Percentiles rank a stretch among this genome's conserved stretches.
Conservation (phyloP, 108 stramenopile species). For the Bacterosira constricta region DNA sequence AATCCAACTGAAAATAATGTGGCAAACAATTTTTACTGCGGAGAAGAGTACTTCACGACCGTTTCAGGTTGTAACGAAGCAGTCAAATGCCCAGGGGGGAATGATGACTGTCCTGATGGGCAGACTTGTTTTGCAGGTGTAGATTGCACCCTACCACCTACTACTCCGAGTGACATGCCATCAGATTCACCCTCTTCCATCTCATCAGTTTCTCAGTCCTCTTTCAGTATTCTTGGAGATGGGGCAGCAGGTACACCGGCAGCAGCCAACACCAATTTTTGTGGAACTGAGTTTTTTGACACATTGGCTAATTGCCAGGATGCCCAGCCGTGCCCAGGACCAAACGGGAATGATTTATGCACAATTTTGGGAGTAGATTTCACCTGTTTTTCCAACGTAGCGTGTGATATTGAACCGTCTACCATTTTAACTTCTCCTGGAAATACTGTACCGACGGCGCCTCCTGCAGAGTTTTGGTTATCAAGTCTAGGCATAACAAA, state of each 20-base stretch:
- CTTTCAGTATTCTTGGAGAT: too few relatives aligned
- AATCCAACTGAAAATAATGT: background rate
- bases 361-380: too few relatives aligned
- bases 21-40: conserved; percentile 6
- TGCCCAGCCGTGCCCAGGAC: background rate
- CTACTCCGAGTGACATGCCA: conserved; percentile 1
- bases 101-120: conserved; percentile 15
- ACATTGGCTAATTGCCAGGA: conserved; percentile 13
- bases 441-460: background rate
- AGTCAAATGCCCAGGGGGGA: conserved; percentile 9
- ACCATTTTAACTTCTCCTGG: too few relatives aligned
- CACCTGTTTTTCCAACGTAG: conserved; percentile 13
- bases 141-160: background rate
- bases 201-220: too few relatives aligned
- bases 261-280: conserved; percentile 8
- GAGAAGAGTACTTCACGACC: conserved; percentile 1
- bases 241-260: too few relatives aligned
- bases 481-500: too few relatives aligned
- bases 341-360: too few relatives aligned
- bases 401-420: background rate
- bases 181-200: background rate
- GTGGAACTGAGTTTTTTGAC: conserved; percentile 17
- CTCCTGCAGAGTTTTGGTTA: background rate
- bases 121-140: conserved; percentile 19
- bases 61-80: background rate